A percentile compares a stretch with the other conserved stretches of the same genome.
Conservation (phyloP, 495 filamentous ascomycete species). For the Staphylotrichum tortipilum region DNA sequence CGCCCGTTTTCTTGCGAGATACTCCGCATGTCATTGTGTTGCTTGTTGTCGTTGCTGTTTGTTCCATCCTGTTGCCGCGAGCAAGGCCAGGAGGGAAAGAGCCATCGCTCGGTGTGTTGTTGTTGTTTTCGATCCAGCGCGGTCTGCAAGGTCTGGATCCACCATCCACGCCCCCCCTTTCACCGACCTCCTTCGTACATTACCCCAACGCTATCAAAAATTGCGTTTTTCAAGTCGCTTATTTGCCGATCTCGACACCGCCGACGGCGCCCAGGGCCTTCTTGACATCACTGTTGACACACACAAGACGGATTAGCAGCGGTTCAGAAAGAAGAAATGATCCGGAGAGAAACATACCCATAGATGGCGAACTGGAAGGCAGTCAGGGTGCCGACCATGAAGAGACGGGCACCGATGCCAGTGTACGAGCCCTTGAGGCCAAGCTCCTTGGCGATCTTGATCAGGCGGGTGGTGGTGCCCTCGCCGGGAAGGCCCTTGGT, state of each 20-base stretch:
- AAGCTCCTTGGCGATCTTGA: slow-evolving; percentile 95
- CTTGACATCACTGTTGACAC: slow-evolving; percentile 23
- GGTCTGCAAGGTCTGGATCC: neutral
- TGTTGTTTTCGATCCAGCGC: too few species aligned
- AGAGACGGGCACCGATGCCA: slow-evolving; percentile 89
- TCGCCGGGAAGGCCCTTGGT: slow-evolving; percentile 92
- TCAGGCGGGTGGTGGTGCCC: slow-evolving; percentile 78
- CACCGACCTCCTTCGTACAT: neutral
- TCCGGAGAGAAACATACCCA: slow-evolving; percentile 32
- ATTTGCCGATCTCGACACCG: slow-evolving; percentile 67
- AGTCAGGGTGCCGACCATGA: slow-evolving; percentile 72
- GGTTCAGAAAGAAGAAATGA: neutral
- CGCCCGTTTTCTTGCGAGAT: neutral
- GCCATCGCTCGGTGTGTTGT: neutral
- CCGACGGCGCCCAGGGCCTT: slow-evolving; percentile 54
- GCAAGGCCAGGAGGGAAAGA: neutral
- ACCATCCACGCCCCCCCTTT: neutral
- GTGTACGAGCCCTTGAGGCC: slow-evolving; percentile 79
- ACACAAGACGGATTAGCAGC: neutral
- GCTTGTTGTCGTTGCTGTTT: too few species aligned
- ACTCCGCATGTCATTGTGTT: neutral
- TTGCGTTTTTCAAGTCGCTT: slow-evolving; percentile 14
- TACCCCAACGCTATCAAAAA: neutral
- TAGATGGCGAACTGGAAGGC: slow-evolving; percentile 98
- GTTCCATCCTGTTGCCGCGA: neutral